Percentiles rank a stretch among this genome's conserved stretches.
Conservation (phyloP, 257 asterid genomes). For the Lycium ferocissimum region DNA sequence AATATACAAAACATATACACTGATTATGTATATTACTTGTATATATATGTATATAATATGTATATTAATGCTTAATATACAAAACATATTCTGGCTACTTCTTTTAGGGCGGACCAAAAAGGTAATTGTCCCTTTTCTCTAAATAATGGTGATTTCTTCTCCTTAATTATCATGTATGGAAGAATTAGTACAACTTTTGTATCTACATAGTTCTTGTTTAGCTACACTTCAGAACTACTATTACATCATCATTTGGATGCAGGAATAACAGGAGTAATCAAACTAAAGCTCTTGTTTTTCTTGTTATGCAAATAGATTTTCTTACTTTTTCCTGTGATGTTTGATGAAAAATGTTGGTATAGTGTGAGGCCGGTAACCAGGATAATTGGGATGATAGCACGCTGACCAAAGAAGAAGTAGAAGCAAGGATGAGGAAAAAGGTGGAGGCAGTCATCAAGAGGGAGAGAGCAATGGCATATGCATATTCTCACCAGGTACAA, state of each 20-base stretch:
- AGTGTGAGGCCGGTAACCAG: constrained; percentile 66
- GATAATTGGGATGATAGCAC: constrained; percentile 89
- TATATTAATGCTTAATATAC: too few relatives aligned
- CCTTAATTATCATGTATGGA: not conserved
- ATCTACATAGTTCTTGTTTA: not conserved
- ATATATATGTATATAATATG: too few relatives aligned
- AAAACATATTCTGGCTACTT: too few relatives aligned
- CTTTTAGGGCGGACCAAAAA: too few relatives aligned
- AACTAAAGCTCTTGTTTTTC: not conserved
- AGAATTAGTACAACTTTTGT: not conserved
- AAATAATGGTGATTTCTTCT: too few relatives aligned
- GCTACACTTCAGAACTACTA: not conserved
- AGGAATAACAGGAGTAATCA: not conserved
- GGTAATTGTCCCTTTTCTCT: not conserved
- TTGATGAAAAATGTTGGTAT: constrained; percentile 28
- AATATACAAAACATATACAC: too few relatives aligned
- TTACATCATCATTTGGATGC: not conserved
- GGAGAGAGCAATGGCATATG: constrained; percentile 95
- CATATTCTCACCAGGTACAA: constrained; percentile 84
- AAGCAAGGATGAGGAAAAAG: constrained; percentile 65
- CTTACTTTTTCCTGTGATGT: not conserved
- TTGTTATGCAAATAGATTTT: not conserved
- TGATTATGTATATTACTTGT: too few relatives aligned
- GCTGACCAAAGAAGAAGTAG: constrained; percentile 82
- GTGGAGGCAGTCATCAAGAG: constrained; percentile 90